These are phyloP conservation scores for Corchorus capsularis DNA, from an alignment of 345 rosid genomes.

Conservation along the genomic window DNA sequence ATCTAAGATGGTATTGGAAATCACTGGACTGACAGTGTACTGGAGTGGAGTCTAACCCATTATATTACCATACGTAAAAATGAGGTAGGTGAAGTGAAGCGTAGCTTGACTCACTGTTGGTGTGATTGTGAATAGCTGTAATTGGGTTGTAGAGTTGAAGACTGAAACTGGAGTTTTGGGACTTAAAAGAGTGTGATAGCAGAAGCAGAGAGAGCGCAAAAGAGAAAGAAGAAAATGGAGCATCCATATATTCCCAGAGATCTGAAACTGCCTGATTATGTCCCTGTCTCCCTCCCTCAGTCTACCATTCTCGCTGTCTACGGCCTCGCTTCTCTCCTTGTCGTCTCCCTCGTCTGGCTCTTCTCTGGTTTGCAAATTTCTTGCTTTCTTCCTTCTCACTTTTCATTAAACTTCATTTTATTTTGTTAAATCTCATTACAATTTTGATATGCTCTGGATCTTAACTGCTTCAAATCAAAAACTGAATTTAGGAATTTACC, in stretches of 20 bases:
- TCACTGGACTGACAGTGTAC: no score
- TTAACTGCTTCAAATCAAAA: background rate
- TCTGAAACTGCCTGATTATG: conserved; percentile 65
- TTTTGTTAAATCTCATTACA: background rate
- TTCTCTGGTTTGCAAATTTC: conserved; percentile 57
- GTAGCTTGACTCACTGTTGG: no score
- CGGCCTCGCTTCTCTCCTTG: conserved; percentile 48
- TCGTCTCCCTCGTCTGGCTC: conserved; percentile 65
- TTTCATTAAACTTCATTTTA: background rate
- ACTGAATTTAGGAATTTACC: no score
- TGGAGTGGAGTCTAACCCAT: no score
- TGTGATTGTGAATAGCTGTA: no score
- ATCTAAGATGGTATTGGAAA: no score
- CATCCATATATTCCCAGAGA: conserved; percentile 89
- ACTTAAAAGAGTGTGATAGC: no score
- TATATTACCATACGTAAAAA: no score
- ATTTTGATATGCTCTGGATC: background rate
- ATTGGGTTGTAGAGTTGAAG: no score
- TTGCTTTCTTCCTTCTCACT: background rate
- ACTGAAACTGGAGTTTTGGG: no score
- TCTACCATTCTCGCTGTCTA: conserved; percentile 58
- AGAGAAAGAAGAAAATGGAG: conserved; percentile 7
- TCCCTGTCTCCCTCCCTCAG: conserved; percentile 58
- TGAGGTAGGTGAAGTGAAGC: no score
- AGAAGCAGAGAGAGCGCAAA: no score